Percentiles rank a stretch among this genome's conserved stretches.
Evolutionary conservation across 768 basidiomycete species (phyloP).

Genomic region (Chalciporus sphaerocephalus): DNA sequence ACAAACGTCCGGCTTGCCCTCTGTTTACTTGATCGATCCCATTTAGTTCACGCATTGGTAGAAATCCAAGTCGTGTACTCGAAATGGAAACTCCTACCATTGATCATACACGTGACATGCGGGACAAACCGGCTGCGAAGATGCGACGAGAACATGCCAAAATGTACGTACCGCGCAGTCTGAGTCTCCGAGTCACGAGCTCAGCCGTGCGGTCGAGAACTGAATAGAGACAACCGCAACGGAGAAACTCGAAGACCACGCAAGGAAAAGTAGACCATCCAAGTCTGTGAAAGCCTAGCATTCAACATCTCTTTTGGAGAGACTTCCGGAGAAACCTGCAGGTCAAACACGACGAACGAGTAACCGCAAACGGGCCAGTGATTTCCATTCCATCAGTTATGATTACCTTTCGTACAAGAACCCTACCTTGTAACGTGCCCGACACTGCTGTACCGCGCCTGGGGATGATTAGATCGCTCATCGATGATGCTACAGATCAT

Average conservation of each 20-base stretch:
- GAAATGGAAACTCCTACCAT: slow-evolving; percentile 19
- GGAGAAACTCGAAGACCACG: neutral
- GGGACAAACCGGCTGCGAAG: slow-evolving; percentile 13
- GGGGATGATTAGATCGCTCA: neutral
- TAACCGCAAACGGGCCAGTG: neutral
- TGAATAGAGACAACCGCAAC: neutral
- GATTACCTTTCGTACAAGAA: slow-evolving; percentile 3
- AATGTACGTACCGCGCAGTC: slow-evolving; percentile 13
- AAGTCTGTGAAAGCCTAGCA: neutral
- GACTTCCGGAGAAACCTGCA: neutral
- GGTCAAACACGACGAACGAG: neutral
- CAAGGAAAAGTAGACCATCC: neutral
- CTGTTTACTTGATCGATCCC: slow-evolving; percentile 24
- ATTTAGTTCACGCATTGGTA: slow-evolving; percentile 7
- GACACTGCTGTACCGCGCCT: slow-evolving; percentile 7
- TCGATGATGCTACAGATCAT: slow-evolving; percentile 13
- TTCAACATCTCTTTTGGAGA: neutral
- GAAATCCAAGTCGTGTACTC: slow-evolving; percentile 21
- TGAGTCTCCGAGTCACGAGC: slow-evolving; percentile 7
- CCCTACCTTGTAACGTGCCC: slow-evolving; percentile 12
- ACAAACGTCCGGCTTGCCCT: slow-evolving; percentile 14
- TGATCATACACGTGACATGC: slow-evolving; percentile 25
- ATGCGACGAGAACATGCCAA: neutral
- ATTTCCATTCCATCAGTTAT: neutral
- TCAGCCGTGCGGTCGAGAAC: slow-evolving; percentile 14